Evolutionary conservation across 1,284 basidiomycete genomes (phyloP).

Genomic region (Ceratorhiza oryzae-sativae): DNA sequence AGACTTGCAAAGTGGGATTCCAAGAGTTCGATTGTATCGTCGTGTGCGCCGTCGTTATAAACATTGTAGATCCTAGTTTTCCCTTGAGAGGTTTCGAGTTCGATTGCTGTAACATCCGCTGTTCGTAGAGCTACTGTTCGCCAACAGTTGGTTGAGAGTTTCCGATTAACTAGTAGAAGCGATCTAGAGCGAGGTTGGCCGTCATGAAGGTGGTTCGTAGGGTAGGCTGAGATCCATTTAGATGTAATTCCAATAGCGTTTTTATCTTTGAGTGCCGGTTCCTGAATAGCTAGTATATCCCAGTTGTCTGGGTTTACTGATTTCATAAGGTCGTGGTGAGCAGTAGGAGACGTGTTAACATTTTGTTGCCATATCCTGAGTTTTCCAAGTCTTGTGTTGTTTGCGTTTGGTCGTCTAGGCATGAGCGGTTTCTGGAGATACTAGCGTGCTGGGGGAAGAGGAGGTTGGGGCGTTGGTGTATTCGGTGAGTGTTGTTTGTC

Average conservation of each 20-base stretch:
- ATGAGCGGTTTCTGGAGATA: not conserved
- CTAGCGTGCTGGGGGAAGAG: not conserved
- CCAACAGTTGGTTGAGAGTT: slow-evolving; percentile 17
- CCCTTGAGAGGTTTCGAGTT: not conserved
- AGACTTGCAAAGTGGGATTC: not conserved
- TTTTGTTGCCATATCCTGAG: slow-evolving; percentile 19
- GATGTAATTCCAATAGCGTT: not conserved
- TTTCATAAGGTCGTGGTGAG: slow-evolving; percentile 4
- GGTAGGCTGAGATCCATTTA: slow-evolving; percentile 1
- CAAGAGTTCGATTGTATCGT: not conserved
- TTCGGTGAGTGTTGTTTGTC: not conserved
- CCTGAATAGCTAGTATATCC: slow-evolving; percentile 18
- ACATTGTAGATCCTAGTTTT: not conserved
- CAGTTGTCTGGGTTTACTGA: not conserved
- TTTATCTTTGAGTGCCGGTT: not conserved
- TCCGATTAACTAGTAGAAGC: not conserved
- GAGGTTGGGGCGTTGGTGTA: not conserved
- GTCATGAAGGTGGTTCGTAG: not conserved
- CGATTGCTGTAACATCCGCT: not conserved
- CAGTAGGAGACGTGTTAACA: not conserved
- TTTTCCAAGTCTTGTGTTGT: not conserved
- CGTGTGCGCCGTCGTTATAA: slow-evolving; percentile 8
- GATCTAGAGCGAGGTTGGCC: not conserved
- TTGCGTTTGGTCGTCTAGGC: not conserved
- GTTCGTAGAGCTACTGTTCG: not conserved